Evolutionary conservation across 164 flowering plant genomes (phyloP).

Genomic region (Nymphaea thermarum): DNA sequence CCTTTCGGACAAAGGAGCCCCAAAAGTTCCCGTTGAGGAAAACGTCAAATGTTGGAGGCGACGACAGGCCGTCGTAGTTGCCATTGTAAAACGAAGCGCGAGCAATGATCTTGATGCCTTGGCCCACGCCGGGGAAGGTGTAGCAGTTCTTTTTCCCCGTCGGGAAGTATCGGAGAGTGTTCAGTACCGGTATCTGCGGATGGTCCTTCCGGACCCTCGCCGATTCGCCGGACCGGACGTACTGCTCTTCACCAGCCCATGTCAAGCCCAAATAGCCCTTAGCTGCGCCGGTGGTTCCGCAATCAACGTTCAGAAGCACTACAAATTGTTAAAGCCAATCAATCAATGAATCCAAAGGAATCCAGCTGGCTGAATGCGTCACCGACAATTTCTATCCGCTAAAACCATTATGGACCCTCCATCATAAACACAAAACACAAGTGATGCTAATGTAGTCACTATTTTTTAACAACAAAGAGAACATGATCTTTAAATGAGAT

Average conservation of each 20-base stretch:
- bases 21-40: constrained; percentile 2
- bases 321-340: too few relatives aligned
- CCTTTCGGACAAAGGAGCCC: too few relatives aligned
- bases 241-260: neutral
- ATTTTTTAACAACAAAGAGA: too few relatives aligned
- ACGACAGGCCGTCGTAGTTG: constrained; percentile 1
- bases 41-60: constrained; percentile 4
- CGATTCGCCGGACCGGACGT: neutral
- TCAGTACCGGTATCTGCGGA: neutral
- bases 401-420: too few relatives aligned
- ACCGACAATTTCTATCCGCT: too few relatives aligned
- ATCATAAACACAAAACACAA: too few relatives aligned
- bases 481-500: too few relatives aligned
- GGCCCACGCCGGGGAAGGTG: neutral
- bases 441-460: too few relatives aligned
- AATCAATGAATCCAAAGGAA: too few relatives aligned
- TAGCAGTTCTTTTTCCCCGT: constrained; percentile 6
- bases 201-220: neutral
- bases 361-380: too few relatives aligned
- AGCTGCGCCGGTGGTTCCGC: neutral
- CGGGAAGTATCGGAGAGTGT: constrained; percentile 4
- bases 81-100: constrained; percentile 4
- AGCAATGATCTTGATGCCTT: neutral
- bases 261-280: neutral
- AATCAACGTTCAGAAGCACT: neutral